Base-by-base conservation (phyloP, 176 grass and related monocot genomes). In the Bolboschoenus planiculmis region DNA sequence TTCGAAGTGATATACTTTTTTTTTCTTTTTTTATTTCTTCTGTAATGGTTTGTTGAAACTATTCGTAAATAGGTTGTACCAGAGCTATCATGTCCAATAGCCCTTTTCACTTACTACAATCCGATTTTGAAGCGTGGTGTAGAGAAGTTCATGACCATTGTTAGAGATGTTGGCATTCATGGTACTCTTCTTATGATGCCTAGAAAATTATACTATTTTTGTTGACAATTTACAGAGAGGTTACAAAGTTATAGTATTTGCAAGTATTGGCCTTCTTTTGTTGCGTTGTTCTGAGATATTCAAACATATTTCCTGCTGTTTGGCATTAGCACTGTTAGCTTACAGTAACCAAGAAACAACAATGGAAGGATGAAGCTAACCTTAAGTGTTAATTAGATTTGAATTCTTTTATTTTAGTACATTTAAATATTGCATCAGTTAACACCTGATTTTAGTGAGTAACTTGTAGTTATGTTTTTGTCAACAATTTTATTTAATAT, bases 71-170 rank as follows among this genome's bases (percentile, higher is more conserved):
- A 91, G 87, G 95, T 98, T 31, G 42, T 93, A 82, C 95, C 95
- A 68, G 78, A 98, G 47, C 70, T 98, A 40, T 98, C 92, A 34
- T 98, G 95, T 79, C 95, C 95, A 15, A 26, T 98, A 16, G 87
- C 95, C 1, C 80, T 98, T 73, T 98, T 98, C 81, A 95, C 92
- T 60, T 98, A 98, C 70, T 95, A 98, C 40, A 98, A 98, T 84
- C 95, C 95, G 1, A 98, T 98, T 81, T 65, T 98, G 74, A 98
- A 98, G 87, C 92, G 90, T 11, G 95, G 95, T 13, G 85, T 93
- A 27, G 75, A 90, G 16, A 95, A 89, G 14, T 98, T 98, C 90
- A 98, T 98, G 92, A 68, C 65, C 68, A 85, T 84, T 79, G 68
- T 95, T 51, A 88, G 84, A 90, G 89, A 93, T 79, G 89, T 93